Base-by-base conservation (phyloP, 371 early-diverging fungal genomes). In the Mucor velutinosus region DNA sequence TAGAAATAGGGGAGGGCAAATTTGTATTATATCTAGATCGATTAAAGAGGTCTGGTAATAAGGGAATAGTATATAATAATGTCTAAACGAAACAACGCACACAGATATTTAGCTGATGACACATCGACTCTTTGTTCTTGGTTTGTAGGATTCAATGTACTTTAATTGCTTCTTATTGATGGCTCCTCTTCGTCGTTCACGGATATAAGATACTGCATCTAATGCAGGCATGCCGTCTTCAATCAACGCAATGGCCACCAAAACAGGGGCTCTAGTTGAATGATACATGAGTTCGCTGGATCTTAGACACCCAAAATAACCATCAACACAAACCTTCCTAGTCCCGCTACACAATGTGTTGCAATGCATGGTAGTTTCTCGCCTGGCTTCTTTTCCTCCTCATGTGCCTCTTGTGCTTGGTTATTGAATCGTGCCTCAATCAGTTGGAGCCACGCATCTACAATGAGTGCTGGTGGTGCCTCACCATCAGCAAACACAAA, bases 401-500 rank as follows among this genome's bases (percentile, higher is more conserved):
- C 72, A 19, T 78, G 72, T 23, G 73, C 67, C 37, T 68, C 25
- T 17, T 62, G 58, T 41, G 62, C 63, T 49, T 72, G 41, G 53
- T 70, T 67, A 25, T 74, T 64, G 62, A 88, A 83, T 51, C 90
- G 79, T 23, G 73, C 71, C 51, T 88, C 83, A 27, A 95, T 88
- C 35, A 95, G 75, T 61, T 86, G 84, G 17, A 95, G 84, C 95
- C 95, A 96, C 27, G 84, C 82, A 64, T 87, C 84, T 37, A 95
- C 87, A 56, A 95, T 89, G 39, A 65, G 67, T 21, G 79, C 66
- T 7, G 95, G 94, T 32, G 96, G 96, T 74, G 92, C 88, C 63
- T 89, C 93, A 65, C 94, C 96, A 73, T 95, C 96, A 23, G 89
- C 87, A 83, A 94, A 95, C 0, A 91, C 88, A 92, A 89, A 91